These are phyloP conservation scores for Diaporthe longicolla DNA, from an alignment of 2,329 filamentous ascomycete genomes.

Conservation along the genomic window DNA sequence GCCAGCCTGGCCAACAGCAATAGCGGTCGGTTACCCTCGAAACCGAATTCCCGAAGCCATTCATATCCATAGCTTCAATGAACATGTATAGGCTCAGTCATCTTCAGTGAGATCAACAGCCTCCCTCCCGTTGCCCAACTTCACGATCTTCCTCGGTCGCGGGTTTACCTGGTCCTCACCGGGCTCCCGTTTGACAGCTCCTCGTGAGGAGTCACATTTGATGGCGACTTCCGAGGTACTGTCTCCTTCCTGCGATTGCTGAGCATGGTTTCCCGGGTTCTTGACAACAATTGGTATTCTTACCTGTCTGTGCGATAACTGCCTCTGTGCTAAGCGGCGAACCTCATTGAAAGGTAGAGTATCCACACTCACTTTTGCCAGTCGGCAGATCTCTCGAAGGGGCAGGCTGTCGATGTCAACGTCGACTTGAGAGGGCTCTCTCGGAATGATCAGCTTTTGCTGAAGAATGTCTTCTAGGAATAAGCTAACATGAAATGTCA, in stretches of 20 bases:
- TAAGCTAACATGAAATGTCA: not conserved
- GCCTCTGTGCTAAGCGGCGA: slow-evolving; percentile 49
- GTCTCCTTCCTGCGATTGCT: not conserved
- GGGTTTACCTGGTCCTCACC: slow-evolving; percentile 40
- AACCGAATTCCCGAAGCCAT: not conserved
- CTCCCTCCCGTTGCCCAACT: slow-evolving; percentile 31
- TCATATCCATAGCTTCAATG: not conserved
- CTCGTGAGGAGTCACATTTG: too few species aligned
- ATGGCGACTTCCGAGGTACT: not conserved
- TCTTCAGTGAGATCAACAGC: slow-evolving; percentile 40
- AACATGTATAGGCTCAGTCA: not conserved
- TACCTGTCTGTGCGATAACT: slow-evolving; percentile 47
- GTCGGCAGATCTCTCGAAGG: slow-evolving; percentile 37
- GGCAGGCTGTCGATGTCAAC: not conserved
- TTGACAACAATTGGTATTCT: not conserved
- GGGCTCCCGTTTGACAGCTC: slow-evolving; percentile 48
- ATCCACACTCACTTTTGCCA: slow-evolving; percentile 30
- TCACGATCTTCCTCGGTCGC: slow-evolving; percentile 38
- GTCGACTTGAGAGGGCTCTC: slow-evolving; percentile 38
- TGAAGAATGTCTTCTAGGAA: slow-evolving; percentile 48
- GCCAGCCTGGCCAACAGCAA: not conserved
- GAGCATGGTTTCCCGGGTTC: not conserved
- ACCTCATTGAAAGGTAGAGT: slow-evolving; percentile 47
- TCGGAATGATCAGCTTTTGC: slow-evolving; percentile 51
- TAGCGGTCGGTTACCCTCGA: not conserved